These are phyloP conservation scores for Trapa bicornis DNA, from an alignment of 345 rosid genomes.

Conservation along the genomic window DNA sequence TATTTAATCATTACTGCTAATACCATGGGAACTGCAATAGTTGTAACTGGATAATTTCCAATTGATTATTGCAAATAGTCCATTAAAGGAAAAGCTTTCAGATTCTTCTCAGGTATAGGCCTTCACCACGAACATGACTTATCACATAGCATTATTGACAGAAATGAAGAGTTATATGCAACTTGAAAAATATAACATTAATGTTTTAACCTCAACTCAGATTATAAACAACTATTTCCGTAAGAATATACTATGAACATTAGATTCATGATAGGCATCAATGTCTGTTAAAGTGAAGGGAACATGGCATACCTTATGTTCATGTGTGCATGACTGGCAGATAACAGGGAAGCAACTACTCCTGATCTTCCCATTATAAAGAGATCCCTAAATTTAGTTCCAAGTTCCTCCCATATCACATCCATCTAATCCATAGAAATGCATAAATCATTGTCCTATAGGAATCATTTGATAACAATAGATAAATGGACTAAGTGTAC, in stretches of 20 bases:
- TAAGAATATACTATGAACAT: background rate
- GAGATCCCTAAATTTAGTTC: slow-evolving; percentile 61
- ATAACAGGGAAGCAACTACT: slow-evolving; percentile 73
- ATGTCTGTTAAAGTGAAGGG: background rate
- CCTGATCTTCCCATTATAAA: slow-evolving; percentile 79
- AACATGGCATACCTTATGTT: slow-evolving; percentile 37
- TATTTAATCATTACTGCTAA: background rate
- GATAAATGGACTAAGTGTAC: background rate
- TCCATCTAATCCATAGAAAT: slow-evolving; percentile 40
- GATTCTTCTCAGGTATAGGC: background rate
- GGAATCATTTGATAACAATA: background rate
- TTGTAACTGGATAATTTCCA: background rate
- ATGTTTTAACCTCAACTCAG: background rate
- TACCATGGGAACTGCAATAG: background rate
- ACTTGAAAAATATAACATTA: background rate
- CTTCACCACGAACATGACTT: background rate
- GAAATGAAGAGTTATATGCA: background rate
- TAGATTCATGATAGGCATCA: background rate
- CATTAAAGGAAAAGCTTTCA: background rate
- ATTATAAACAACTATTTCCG: background rate
- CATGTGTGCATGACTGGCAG: slow-evolving; percentile 51
- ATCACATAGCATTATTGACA: background rate
- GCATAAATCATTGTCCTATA: background rate
- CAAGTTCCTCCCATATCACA: slow-evolving; percentile 67
- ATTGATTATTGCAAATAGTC: background rate